phyloP scores from a whole-genome alignment of 2,329 filamentous ascomycete genomes.

The Paracoccidioides lutzii region DNA sequence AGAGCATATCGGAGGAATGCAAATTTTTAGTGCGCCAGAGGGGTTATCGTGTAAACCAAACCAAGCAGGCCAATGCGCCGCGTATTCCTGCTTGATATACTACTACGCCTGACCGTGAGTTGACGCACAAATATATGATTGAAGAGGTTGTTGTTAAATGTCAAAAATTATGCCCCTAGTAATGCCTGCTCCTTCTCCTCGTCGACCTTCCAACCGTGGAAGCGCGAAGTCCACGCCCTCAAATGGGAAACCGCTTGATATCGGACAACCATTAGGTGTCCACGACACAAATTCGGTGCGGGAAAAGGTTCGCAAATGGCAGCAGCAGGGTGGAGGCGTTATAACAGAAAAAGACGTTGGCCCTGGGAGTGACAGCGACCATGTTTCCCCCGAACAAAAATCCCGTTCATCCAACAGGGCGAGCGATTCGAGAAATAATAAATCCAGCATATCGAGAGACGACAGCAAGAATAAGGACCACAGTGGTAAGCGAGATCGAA shows the following conservation, averaged over 20 bases:
- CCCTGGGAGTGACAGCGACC: constrained; percentile 39
- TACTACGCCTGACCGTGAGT: not conserved
- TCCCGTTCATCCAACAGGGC: constrained; percentile 13
- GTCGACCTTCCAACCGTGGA: constrained; percentile 33
- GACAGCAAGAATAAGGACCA: constrained; percentile 9
- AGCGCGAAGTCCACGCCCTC: constrained; percentile 42
- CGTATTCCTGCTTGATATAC: not conserved
- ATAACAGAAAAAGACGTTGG: constrained; percentile 49
- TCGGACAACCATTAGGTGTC: constrained; percentile 41
- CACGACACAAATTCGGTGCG: constrained; percentile 54
- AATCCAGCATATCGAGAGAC: constrained; percentile 10
- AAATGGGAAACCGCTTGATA: constrained; percentile 42
- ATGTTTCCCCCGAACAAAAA: constrained; percentile 13
- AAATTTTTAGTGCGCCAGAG: not conserved
- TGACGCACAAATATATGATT: not conserved
- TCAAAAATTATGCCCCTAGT: constrained; percentile 11
- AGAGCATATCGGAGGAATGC: not conserved
- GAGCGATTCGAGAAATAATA: constrained; percentile 14
- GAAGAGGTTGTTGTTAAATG: not conserved
- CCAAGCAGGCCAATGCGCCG: not conserved
- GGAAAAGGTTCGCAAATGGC: constrained; percentile 73
- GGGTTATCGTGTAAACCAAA: not conserved
- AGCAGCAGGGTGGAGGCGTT: constrained; percentile 60
- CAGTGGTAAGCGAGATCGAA: constrained; percentile 24
- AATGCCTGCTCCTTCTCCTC: constrained; percentile 31